Conservation (phyloP, 257 asterid genomes). For the Primulina huaijiensis region DNA sequence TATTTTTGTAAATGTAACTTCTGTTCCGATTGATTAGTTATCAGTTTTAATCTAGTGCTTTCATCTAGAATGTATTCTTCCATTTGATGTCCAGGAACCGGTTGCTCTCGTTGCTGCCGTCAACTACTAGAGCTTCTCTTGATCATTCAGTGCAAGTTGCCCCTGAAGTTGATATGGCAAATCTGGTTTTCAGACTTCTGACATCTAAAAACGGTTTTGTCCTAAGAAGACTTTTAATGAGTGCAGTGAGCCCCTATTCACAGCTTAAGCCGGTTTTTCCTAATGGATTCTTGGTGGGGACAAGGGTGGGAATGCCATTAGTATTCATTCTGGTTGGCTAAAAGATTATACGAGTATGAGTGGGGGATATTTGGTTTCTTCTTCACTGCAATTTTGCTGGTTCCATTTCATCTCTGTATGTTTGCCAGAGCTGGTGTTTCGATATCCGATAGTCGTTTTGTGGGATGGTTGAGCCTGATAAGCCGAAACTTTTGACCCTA, state of each 20-base stretch:
- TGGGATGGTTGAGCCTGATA: constrained; percentile 3
- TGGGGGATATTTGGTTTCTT: background rate
- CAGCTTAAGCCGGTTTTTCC: constrained; percentile 21
- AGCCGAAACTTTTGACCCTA: background rate
- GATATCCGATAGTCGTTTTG: background rate
- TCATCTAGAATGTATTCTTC: constrained; percentile 15
- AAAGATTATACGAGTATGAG: constrained; percentile 1
- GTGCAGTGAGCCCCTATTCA: constrained; percentile 58
- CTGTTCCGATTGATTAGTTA: background rate
- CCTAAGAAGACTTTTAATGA: constrained; percentile 80
- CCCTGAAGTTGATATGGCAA: constrained; percentile 57
- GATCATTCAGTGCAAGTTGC: constrained; percentile 40
- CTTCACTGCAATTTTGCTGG: background rate
- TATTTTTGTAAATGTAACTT: background rate
- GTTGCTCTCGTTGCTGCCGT: constrained; percentile 42
- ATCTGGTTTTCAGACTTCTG: constrained; percentile 63
- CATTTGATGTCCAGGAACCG: constrained; percentile 54
- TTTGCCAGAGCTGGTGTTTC: background rate
- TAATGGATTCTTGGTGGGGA: background rate
- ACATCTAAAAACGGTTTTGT: constrained; percentile 82
- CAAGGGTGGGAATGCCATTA: background rate
- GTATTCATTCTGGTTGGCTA: background rate
- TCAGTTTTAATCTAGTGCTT: background rate
- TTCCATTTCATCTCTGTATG: background rate
- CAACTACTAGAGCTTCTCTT: constrained; percentile 41